Conservation (phyloP, 164 flowering plant genomes). For the Stephania japonica region DNA sequence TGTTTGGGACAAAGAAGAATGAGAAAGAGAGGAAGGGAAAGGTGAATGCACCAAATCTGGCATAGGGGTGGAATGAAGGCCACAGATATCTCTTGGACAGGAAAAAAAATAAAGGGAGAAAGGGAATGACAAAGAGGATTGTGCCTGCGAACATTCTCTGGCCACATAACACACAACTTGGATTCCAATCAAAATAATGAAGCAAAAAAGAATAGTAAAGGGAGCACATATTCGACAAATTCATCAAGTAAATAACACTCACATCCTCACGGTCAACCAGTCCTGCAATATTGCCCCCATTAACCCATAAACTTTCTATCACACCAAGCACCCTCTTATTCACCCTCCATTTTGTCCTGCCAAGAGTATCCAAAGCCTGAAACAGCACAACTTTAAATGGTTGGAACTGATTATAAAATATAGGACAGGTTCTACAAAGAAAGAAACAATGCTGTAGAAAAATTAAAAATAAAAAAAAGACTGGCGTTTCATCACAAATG, state of each 20-base stretch:
- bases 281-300: conserved; percentile 78
- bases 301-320: conserved; percentile 73
- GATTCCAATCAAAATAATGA: neutral
- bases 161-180: neutral
- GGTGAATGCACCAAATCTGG: too few relatives aligned
- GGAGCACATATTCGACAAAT: neutral
- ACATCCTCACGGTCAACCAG: conserved; percentile 79
- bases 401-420: neutral
- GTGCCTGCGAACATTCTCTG: neutral
- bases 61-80: too few relatives aligned
- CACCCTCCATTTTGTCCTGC: conserved; percentile 90
- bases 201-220: neutral
- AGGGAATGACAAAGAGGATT: too few relatives aligned
- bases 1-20: neutral
- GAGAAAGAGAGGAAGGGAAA: neutral
- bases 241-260: conserved; percentile 25
- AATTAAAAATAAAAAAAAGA: neutral
- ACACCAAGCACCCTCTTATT: conserved; percentile 65
- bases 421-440: neutral
- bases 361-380: conserved; percentile 92
- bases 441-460: neutral
- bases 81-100: too few relatives aligned
- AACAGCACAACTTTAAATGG: conserved; percentile 1
- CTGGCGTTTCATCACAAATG: neutral
- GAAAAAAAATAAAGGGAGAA: too few relatives aligned